Conservation (phyloP, 306 rosid species). For the Pyrus communis region DNA sequence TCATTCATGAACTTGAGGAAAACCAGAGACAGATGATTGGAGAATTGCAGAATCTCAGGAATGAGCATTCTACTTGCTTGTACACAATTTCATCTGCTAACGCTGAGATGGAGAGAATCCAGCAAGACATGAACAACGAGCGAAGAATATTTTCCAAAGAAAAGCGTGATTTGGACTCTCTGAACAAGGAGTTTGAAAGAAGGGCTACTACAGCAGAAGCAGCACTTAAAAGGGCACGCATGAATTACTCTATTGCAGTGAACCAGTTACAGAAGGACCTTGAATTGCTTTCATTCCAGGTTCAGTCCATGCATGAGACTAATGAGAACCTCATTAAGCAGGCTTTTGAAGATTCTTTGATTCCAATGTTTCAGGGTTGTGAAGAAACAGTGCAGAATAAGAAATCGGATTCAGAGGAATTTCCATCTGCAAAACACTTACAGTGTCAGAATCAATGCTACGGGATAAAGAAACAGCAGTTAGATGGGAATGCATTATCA, state of each 20-base stretch:
- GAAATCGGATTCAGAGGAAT: slow-evolving; percentile 39
- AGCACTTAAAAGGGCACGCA: slow-evolving; percentile 87
- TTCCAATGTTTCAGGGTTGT: slow-evolving; percentile 33
- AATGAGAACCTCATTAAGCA: slow-evolving; percentile 83
- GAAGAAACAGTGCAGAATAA: slow-evolving; percentile 33
- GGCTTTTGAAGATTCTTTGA: slow-evolving; percentile 63
- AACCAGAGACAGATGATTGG: slow-evolving; percentile 91
- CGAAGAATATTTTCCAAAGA: slow-evolving; percentile 60
- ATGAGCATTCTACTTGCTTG: slow-evolving; percentile 80
- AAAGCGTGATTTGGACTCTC: slow-evolving; percentile 51
- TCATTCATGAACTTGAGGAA: slow-evolving; percentile 95
- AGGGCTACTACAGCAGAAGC: slow-evolving; percentile 83
- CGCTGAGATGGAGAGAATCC: slow-evolving; percentile 73
- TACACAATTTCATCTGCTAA: slow-evolving; percentile 83
- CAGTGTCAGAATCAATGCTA: slow-evolving; percentile 37
- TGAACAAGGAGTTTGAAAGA: slow-evolving; percentile 73
- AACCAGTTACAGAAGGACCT: slow-evolving; percentile 97
- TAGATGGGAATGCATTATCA: slow-evolving; percentile 47
- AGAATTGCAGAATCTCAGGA: slow-evolving; percentile 87
- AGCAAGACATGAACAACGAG: slow-evolving; percentile 72
- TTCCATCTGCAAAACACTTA: slow-evolving; percentile 30
- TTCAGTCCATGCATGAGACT: slow-evolving; percentile 82
- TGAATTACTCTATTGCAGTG: slow-evolving; percentile 94
- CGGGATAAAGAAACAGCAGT: slow-evolving; percentile 44
- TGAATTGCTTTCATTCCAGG: slow-evolving; percentile 77